Conservation (phyloP, 257 asterid species). For the Ilex asprella region DNA sequence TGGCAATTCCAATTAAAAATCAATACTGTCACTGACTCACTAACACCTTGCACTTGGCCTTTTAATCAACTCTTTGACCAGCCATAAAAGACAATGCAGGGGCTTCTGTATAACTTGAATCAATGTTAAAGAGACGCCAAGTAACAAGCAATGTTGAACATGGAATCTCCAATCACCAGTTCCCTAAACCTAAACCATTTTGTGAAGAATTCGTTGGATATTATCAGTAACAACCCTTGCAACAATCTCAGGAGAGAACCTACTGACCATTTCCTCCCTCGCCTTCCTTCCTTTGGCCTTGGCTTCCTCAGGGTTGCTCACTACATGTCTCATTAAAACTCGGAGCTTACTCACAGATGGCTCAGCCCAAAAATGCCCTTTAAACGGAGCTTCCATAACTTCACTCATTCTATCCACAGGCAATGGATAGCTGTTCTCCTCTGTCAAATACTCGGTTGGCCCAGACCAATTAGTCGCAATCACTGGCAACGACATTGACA, state of each 20-base stretch:
- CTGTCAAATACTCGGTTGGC: constrained; percentile 67
- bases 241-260: constrained; percentile 55
- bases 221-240: constrained; percentile 47
- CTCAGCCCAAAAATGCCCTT: constrained; percentile 86
- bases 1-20: too few species aligned
- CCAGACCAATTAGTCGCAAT: constrained; percentile 95
- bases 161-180: too few species aligned
- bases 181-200: background rate
- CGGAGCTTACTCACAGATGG: constrained; percentile 60
- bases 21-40: too few species aligned
- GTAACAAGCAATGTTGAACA: too few species aligned
- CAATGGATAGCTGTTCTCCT: constrained; percentile 66
- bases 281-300: constrained; percentile 54
- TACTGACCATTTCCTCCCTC: constrained; percentile 56
- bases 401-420: constrained; percentile 50
- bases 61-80: too few species aligned
- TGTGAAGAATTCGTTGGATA: constrained; percentile 31
- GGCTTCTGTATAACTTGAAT: too few species aligned
- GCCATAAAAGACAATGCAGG: too few species aligned
- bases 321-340: constrained; percentile 45
- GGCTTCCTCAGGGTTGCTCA: constrained; percentile 42
- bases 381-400: constrained; percentile 65
- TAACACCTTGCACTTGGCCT: too few species aligned
- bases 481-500: constrained; percentile 83
- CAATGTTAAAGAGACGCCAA: too few species aligned